These are phyloP conservation scores for Sporisorium scitamineum DNA, from an alignment of 1,284 basidiomycete species.

Conservation along the genomic window DNA sequence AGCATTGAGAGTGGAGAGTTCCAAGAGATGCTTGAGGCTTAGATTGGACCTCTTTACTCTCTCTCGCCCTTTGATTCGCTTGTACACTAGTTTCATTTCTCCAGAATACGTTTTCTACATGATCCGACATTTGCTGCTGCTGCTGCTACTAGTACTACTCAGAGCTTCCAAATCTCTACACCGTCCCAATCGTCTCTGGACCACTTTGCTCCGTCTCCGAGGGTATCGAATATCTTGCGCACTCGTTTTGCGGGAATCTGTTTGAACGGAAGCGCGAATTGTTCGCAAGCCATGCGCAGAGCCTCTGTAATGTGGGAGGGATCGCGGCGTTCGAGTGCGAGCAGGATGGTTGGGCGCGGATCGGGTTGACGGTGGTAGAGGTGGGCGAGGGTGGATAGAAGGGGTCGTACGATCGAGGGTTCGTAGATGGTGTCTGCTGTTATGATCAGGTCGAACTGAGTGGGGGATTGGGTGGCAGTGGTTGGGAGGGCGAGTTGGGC, in stretches of 20 bases:
- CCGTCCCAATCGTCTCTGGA: constrained; percentile 79
- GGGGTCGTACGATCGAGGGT: constrained; percentile 76
- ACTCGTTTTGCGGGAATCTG: constrained; percentile 77
- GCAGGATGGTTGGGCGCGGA: constrained; percentile 73
- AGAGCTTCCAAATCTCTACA: constrained; percentile 78
- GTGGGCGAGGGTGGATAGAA: constrained; percentile 78
- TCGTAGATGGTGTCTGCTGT: constrained; percentile 87
- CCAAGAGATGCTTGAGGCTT: constrained; percentile 74
- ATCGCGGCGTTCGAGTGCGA: constrained; percentile 47
- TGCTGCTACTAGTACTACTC: constrained; percentile 8
- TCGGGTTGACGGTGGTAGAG: constrained; percentile 61
- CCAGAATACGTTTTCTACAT: background rate
- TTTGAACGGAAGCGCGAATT: constrained; percentile 75
- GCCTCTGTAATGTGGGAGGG: constrained; percentile 27
- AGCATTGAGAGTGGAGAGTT: constrained; percentile 74
- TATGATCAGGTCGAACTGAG: constrained; percentile 78
- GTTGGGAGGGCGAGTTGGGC: constrained; percentile 6
- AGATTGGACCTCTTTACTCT: background rate
- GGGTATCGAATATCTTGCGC: constrained; percentile 75
- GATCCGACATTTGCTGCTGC: background rate
- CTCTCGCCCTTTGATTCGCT: background rate
- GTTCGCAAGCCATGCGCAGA: constrained; percentile 39
- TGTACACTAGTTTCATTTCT: constrained; percentile 36
- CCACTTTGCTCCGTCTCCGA: constrained; percentile 73
- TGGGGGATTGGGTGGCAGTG: background rate